A percentile compares a stretch with the other conserved stretches of the same genome.
Evolutionary conservation across 441 rosid species (phyloP).

Genomic region (Corymbia calophylla): DNA sequence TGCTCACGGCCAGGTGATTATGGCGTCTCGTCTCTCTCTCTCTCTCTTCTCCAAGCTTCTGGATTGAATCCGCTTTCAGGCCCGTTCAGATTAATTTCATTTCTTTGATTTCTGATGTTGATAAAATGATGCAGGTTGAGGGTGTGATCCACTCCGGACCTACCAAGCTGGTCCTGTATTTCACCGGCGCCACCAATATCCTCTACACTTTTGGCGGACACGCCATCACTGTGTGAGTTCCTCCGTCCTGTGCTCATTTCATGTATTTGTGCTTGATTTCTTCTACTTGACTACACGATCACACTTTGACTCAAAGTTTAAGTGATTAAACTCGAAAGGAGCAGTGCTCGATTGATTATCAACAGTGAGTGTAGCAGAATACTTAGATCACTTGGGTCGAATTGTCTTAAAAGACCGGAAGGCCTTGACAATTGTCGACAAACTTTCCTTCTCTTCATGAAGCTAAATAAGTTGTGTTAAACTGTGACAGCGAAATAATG

Average conservation of each 20-base stretch:
- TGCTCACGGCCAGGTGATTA: constrained; percentile 31
- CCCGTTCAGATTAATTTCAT: neutral
- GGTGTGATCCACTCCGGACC: constrained; percentile 47
- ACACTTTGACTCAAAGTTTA: neutral
- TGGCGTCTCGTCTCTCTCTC: neutral
- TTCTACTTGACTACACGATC: neutral
- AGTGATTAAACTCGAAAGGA: neutral
- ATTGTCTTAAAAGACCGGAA: neutral
- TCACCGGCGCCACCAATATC: constrained; percentile 65
- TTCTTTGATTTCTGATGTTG: neutral
- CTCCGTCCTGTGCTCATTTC: neutral
- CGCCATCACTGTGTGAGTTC: constrained; percentile 53
- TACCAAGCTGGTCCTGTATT: constrained; percentile 39
- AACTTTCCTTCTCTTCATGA: neutral
- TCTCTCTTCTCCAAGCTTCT: neutral
- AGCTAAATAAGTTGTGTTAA: neutral
- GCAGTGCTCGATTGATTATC: neutral
- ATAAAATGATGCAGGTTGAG: constrained; percentile 17
- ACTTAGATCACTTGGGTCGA: neutral
- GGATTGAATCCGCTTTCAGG: neutral
- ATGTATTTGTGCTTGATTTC: neutral
- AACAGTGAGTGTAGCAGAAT: neutral
- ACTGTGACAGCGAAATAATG: constrained; percentile 46
- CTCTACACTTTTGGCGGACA: constrained; percentile 61
- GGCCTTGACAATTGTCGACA: neutral